Percentiles rank a stretch among this genome's conserved stretches.
Conservation (phyloP, 1,139 yeast species). For the Saccharomyces hybrid region DNA sequence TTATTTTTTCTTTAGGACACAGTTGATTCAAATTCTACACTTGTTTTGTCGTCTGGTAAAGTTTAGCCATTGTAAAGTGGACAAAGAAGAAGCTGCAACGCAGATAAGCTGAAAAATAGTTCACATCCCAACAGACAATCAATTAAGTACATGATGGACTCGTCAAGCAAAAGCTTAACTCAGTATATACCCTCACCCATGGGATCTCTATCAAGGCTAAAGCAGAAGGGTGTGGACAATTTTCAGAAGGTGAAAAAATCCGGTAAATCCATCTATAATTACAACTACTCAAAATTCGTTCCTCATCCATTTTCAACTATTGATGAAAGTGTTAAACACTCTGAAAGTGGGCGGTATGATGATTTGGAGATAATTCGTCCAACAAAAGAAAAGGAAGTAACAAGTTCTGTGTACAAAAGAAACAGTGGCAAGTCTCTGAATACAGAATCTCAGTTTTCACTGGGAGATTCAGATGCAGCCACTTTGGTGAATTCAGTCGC, state of each 20-base stretch:
- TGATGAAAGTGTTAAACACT: not conserved
- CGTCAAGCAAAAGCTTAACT: conserved; percentile 1
- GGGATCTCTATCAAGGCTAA: conserved; percentile 12
- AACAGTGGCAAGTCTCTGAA: not conserved
- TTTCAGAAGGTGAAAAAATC: conserved; percentile 11
- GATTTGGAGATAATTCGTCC: not conserved
- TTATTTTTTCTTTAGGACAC: not conserved
- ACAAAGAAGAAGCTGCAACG: not conserved
- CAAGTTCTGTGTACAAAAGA: not conserved
- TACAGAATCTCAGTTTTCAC: not conserved
- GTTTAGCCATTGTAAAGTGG: not conserved
- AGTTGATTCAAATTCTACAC: not conserved
- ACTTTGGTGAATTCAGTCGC: conserved; percentile 4
- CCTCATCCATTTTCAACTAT: conserved; percentile 1
- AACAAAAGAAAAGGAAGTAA: not conserved
- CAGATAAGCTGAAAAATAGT: not conserved
- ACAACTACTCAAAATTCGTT: not conserved
- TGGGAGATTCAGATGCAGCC: conserved; percentile 2
- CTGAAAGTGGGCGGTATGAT: not conserved
- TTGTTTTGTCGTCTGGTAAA: not conserved
- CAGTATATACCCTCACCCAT: conserved; percentile 3
- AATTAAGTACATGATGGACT: not conserved
- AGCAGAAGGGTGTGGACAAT: conserved; percentile 12
- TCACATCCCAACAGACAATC: not conserved
- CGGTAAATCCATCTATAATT: conserved; percentile 10